Base-by-base conservation (phyloP, 208 protist genomes). In the Hexamita inflata region DNA sequence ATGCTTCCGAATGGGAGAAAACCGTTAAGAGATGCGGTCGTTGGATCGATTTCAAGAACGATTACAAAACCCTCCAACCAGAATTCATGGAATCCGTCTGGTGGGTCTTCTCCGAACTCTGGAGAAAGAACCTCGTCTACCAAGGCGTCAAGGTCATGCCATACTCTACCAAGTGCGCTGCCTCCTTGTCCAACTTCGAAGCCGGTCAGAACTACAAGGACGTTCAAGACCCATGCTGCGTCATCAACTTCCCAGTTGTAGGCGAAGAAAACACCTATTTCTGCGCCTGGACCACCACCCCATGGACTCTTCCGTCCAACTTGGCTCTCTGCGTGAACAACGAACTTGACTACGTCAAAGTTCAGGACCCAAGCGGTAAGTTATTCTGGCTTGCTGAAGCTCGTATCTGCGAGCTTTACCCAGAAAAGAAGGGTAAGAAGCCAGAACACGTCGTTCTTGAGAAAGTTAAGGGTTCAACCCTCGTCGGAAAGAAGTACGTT, bases 141-240 rank as follows among this genome's bases (percentile, higher is more conserved):
- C 86, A 92, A 42, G 96, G 96, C 45, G 95, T 93, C 83, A 97
- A 96, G 77, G 94, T 98, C n/a, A 97, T 98, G 94, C 94, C 95
- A 29, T 98, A 90, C 81, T 97, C 93, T 11, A 97, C 92, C 38
- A 93, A 85, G 58, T 97, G 93, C 84, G 90, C 88, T 13, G 99
- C 97, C 34, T 93, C 95, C 59, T 89, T 99, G 7, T 98, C 94
- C 77, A 99, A 99, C 86, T 99, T 99, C 82, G 97, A 99, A 88
- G 93, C 94, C 11, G 89, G 90, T 79, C 84, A 91, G 60, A 95
- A 98, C 82, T 99, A 99, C 86, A 92, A 94, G 79, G 90, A 97
- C 24, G 94, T 96, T 24, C 82, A 75, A 35, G 96, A 99, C 82
- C 91, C 92, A 32, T 76, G 81, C 34, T 39, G 75, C 4, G 30